A percentile compares a stretch with the other conserved stretches of the same genome.
phyloP scores from a whole-genome alignment of 495 filamentous ascomycete species.

The Entonaema liquescens region DNA sequence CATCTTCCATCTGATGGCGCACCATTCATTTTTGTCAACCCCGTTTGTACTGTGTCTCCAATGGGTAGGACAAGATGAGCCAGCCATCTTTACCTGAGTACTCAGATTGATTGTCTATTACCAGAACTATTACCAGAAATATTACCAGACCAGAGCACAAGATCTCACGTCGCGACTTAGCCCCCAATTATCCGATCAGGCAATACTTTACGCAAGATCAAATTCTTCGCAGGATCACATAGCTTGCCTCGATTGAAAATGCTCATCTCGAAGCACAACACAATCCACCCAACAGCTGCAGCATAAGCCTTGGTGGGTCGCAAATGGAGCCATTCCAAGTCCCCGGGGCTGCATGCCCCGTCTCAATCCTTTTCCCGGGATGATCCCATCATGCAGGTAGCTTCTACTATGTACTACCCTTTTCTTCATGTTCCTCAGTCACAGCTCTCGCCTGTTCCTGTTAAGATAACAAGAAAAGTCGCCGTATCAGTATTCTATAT shows the following conservation, averaged over 20 bases:
- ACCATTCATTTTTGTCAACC: slow-evolving; percentile 26
- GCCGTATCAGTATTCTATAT: slow-evolving; percentile 5
- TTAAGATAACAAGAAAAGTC: slow-evolving; percentile 31
- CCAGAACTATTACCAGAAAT: background rate
- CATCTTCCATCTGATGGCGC: slow-evolving; percentile 30
- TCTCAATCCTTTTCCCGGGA: slow-evolving; percentile 15
- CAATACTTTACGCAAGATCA: background rate
- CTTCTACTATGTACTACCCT: background rate
- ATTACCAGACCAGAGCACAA: background rate
- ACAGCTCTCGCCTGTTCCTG: slow-evolving; percentile 18
- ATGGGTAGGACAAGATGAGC: slow-evolving; percentile 16
- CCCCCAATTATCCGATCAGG: background rate
- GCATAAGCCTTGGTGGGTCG: slow-evolving; percentile 11
- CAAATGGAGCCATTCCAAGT: slow-evolving; percentile 34
- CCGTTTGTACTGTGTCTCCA: slow-evolving; percentile 17
- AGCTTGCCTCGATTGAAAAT: slow-evolving; percentile 7
- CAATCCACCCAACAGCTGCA: slow-evolving; percentile 9
- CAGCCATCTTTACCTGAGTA: background rate
- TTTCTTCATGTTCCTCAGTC: slow-evolving; percentile 13
- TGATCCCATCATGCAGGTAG: background rate
- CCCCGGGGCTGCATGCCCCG: slow-evolving; percentile 25
- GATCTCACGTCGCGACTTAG: background rate
- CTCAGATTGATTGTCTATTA: slow-evolving; percentile 3
- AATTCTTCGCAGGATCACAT: background rate
- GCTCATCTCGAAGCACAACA: slow-evolving; percentile 9